Evolutionary conservation across 306 rosid genomes (phyloP), one percentile per base, ranked within the genome.

Genomic region (Gastrolobium bilobum): DNA sequence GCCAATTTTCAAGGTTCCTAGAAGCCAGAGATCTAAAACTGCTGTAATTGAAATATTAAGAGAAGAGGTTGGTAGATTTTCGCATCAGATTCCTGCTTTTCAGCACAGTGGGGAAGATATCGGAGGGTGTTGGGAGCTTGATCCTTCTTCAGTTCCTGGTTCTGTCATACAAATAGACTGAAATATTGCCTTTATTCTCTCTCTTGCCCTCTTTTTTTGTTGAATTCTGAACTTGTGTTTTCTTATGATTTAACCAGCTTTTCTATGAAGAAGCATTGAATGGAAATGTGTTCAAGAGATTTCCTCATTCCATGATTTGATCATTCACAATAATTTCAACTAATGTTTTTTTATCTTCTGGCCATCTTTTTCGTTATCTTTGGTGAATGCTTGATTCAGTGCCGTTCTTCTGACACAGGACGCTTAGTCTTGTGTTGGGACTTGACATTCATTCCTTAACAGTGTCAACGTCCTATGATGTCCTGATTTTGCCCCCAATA

Each of bases 71-170:
- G 75, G 57, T 62, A 84, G 92, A 72, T 92, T 91, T 73, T 87
- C 90, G 46, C 91, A 93, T 81, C 88, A 73, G 86, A 81, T 88
- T 86, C 91, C 85, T 48, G 91, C 92, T 42, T 73, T 84, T 63
- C 83, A 56, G 61, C 91, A 66, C 68, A 71, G 58, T 0, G 86
- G 86, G 71, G 84, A 85, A 73, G 86, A 30, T 54, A 73, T 87
- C 54, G 85, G 62, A 75, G 96, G 92, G 20, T 89, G 87, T 83
- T 90, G 92, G 93, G 93, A 86, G 88, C 90, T 88, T 13, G 90
- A 91, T 84, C 85, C 87, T 30, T 73, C 71, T 40, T 85, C 93
- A 42, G 26, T 80, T 30, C 93, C 89, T 52, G 82, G 69, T 71
- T 77, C 60, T 62, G 54, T 80, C 14, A 52, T 57, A 44, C 63